Conservation (phyloP, 306 rosid genomes). For the Quercus wislizeni region DNA sequence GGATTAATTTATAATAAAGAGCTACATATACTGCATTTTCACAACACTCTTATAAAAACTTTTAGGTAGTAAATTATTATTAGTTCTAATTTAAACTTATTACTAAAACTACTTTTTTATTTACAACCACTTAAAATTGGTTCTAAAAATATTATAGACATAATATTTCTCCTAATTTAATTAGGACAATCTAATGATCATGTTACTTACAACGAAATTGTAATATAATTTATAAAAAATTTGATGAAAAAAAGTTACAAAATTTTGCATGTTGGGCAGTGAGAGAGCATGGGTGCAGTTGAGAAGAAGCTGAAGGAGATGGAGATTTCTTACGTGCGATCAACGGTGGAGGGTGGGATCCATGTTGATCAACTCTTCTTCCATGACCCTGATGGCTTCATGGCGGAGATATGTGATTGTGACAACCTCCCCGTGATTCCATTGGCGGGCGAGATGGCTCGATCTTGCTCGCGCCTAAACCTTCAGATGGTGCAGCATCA, state of each 20-base stretch:
- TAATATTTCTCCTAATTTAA: too few relatives aligned
- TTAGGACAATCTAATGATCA: too few relatives aligned
- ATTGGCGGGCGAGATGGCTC: conserved; percentile 37
- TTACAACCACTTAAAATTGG: accelerated
- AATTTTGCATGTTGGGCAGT: conserved; percentile 30
- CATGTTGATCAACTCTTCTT: conserved; percentile 78
- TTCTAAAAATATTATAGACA: accelerated
- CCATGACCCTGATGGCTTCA: conserved; percentile 96
- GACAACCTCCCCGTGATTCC: conserved; percentile 85
- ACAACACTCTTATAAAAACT: too few relatives aligned
- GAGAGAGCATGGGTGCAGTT: conserved; percentile 88
- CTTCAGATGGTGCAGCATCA: conserved; percentile 26
- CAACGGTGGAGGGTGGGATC: conserved; percentile 77
- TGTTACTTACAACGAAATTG: too few relatives aligned
- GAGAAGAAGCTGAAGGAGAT: conserved; percentile 86
- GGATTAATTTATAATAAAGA: too few relatives aligned
- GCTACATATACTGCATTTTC: too few relatives aligned
- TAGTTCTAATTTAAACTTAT: too few relatives aligned
- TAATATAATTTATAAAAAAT: neutral
- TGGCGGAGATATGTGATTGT: conserved; percentile 93
- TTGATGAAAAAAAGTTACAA: neutral
- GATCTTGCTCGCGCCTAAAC: conserved; percentile 36
- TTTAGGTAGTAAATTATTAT: too few relatives aligned
- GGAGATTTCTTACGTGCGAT: conserved; percentile 51
- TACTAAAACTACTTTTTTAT: too few relatives aligned